These are phyloP conservation scores for Coriolopsis trogii DNA, from an alignment of 1,284 basidiomycete genomes.

Conservation along the genomic window DNA sequence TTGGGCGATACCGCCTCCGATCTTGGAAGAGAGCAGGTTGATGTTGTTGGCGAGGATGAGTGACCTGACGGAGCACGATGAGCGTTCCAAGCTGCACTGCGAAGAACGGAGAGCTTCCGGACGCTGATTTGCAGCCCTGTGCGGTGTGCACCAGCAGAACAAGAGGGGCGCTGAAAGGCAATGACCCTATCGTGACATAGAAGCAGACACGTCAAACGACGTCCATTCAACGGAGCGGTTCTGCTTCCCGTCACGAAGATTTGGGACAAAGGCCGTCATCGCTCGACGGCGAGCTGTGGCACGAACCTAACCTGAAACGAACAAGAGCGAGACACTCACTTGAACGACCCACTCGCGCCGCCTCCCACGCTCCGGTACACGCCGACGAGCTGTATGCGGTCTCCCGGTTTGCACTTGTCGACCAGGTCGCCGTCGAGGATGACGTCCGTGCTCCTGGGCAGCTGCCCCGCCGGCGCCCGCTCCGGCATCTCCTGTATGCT, in stretches of 20 bases:
- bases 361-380: slow-evolving; percentile 95
- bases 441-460: slow-evolving; percentile 95
- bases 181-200: too few relatives aligned
- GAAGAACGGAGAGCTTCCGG: too few relatives aligned
- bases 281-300: too few relatives aligned
- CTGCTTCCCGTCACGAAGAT: too few relatives aligned
- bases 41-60: slow-evolving; percentile 96
- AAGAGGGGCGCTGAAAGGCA: too few relatives aligned
- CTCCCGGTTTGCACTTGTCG: slow-evolving; percentile 97
- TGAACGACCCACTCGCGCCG: slow-evolving; percentile 87
- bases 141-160: too few relatives aligned
- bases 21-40: slow-evolving; percentile 95
- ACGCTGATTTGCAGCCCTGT: too few relatives aligned
- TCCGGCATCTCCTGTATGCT: slow-evolving; percentile 99
- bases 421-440: slow-evolving; percentile 97
- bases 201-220: too few relatives aligned
- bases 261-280: too few relatives aligned
- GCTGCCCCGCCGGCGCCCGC: slow-evolving; percentile 94
- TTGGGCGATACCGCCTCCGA: slow-evolving; percentile 95
- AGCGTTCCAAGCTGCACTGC: too few relatives aligned
- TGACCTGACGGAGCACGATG: slow-evolving; percentile 56
- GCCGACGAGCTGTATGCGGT: slow-evolving; percentile 96
- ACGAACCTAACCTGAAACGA: too few relatives aligned
- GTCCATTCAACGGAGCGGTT: too few relatives aligned
- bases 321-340: slow-evolving; percentile 58